Evolutionary conservation across 2,329 filamentous ascomycete species (phyloP).

Genomic region (Mollisia scopiformis): DNA sequence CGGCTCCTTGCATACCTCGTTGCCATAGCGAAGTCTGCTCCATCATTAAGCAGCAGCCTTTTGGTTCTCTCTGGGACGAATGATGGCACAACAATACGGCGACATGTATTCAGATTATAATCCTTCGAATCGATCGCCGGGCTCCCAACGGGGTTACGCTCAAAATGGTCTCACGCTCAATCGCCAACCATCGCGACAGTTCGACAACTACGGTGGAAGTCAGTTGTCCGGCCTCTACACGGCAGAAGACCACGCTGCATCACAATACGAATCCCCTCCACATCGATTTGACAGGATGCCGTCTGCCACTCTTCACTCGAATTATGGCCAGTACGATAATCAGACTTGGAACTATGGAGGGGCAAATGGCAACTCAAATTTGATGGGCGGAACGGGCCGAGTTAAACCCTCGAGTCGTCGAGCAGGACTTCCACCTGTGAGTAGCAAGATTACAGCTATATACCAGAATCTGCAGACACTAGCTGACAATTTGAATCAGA

Average conservation of each 20-base stretch:
- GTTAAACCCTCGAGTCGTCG: conserved; percentile 57
- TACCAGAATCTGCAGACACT: conserved; percentile 14
- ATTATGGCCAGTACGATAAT: conserved; percentile 71
- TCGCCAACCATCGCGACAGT: conserved; percentile 75
- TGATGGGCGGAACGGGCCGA: conserved; percentile 65
- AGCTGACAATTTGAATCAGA: conserved; percentile 44
- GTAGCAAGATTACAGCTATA: conserved; percentile 39
- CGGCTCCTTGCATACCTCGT: conserved; percentile 37
- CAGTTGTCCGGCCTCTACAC: conserved; percentile 65
- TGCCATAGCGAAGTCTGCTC: conserved; percentile 25
- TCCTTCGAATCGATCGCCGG: conserved; percentile 71
- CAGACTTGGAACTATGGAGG: conserved; percentile 80
- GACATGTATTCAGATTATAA: conserved; percentile 76
- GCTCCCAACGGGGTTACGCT: conserved; percentile 67
- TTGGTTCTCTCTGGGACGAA: conserved; percentile 23
- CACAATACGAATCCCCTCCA: conserved; percentile 52
- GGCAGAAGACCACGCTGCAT: conserved; percentile 61
- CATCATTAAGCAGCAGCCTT: conserved; percentile 12
- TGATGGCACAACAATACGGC: conserved; percentile 56
- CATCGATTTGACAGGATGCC: conserved; percentile 30
- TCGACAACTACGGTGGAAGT: conserved; percentile 65
- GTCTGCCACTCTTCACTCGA: conserved; percentile 45
- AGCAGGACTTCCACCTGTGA: conserved; percentile 73
- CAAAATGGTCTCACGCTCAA: conserved; percentile 62
- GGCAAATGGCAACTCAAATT: conserved; percentile 59